Percentiles rank a stretch among this genome's conserved stretches.
Evolutionary conservation across 2,329 filamentous ascomycete genomes (phyloP).

Genomic region (Sporothrix luriei): DNA sequence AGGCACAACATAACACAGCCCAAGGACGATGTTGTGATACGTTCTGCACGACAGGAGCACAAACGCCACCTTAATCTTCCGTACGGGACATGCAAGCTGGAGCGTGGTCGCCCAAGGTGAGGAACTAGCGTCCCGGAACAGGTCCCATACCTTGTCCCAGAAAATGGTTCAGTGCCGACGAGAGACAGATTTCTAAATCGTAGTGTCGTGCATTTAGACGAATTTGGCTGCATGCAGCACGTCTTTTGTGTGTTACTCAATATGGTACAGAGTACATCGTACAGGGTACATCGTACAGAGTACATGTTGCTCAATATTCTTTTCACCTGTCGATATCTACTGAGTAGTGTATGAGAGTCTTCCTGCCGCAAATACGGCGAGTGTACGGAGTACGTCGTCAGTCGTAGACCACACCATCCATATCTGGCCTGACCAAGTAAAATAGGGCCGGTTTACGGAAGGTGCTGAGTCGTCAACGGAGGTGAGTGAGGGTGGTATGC

Average conservation of each 20-base stretch:
- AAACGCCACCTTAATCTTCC: slow-evolving; percentile 35
- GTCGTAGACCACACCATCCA: background rate
- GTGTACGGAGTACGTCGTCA: background rate
- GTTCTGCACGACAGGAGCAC: slow-evolving; percentile 27
- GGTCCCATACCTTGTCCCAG: background rate
- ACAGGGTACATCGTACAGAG: background rate
- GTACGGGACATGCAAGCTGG: slow-evolving; percentile 26
- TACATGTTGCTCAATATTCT: background rate
- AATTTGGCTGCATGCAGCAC: slow-evolving; percentile 16
- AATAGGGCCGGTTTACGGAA: background rate
- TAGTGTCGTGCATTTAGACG: slow-evolving; percentile 2
- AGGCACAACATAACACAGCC: background rate
- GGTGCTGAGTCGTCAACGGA: slow-evolving; percentile 9
- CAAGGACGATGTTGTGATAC: slow-evolving; percentile 5
- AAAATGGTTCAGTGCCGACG: background rate
- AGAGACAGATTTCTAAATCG: too few species aligned
- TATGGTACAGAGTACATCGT: background rate
- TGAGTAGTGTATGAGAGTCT: too few species aligned
- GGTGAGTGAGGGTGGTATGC: background rate
- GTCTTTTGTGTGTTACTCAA: background rate
- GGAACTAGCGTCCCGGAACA: background rate
- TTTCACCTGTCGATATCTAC: background rate
- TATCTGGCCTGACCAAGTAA: background rate
- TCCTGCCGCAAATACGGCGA: background rate
- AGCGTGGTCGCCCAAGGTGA: background rate